These are phyloP conservation scores for Ajuga reptans DNA, from an alignment of 305 asterid genomes.

Conservation along the genomic window DNA sequence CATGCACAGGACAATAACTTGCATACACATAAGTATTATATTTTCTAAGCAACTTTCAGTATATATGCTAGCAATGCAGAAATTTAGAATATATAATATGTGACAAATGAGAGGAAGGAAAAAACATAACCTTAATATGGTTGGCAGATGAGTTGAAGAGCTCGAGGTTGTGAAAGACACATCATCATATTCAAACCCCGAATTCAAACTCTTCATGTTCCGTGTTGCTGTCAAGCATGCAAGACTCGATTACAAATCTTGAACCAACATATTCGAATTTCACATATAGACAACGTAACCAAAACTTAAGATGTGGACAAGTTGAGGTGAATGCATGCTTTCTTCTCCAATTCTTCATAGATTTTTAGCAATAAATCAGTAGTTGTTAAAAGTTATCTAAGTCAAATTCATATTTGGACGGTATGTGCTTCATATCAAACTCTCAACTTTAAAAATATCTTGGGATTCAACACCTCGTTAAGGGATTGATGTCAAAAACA, in stretches of 20 bases:
- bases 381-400: background rate
- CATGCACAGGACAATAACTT: background rate
- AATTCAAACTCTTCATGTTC: slow-evolving; percentile 16
- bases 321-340: background rate
- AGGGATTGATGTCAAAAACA: background rate
- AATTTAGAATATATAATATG: background rate
- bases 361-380: background rate
- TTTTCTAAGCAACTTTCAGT: background rate
- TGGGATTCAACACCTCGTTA: background rate
- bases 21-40: background rate
- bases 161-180: slow-evolving; percentile 26
- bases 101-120: background rate
- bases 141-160: background rate
- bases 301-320: background rate
- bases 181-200: slow-evolving; percentile 20
- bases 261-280: background rate
- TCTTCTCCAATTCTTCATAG: background rate
- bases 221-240: background rate
- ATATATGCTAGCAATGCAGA: background rate
- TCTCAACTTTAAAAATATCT: background rate
- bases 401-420: background rate
- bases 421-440: background rate
- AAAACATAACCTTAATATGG: slow-evolving; percentile 12
- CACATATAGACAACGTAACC: background rate
- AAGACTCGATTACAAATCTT: background rate